These are phyloP conservation scores for Backusella mclennaniae DNA, from an alignment of 192 early-diverging fungal genomes.

Conservation along the genomic window DNA sequence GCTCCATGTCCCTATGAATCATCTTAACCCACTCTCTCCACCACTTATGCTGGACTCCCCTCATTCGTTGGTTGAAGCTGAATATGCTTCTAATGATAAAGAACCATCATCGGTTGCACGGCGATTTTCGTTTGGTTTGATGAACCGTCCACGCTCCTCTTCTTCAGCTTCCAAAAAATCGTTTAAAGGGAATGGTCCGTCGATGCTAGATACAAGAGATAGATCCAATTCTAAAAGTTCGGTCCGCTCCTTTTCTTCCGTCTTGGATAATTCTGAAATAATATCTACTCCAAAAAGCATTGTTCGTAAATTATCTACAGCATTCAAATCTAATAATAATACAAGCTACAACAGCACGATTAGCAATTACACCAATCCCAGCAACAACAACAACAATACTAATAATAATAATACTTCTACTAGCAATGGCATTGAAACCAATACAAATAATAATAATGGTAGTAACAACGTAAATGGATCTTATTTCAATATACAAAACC, in stretches of 20 bases:
- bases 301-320: slow-evolving; percentile 32
- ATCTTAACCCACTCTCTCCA: slow-evolving; percentile 48
- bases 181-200: slow-evolving; percentile 14
- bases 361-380: slow-evolving; percentile 22
- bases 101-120: not conserved
- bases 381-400: not conserved
- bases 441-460: not conserved
- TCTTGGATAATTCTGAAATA: slow-evolving; percentile 10
- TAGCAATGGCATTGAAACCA: too few species aligned
- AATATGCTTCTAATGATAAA: not conserved
- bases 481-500: not conserved
- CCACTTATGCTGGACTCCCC: slow-evolving; percentile 2
- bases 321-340: slow-evolving; percentile 19
- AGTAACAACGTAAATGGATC: not conserved
- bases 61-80: not conserved
- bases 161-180: slow-evolving; percentile 34
- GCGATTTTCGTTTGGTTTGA: slow-evolving; percentile 29
- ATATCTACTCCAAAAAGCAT: slow-evolving; percentile 25
- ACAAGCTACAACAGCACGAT: not conserved
- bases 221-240: slow-evolving; percentile 34
- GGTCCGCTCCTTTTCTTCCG: slow-evolving; percentile 23
- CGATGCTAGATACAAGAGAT: slow-evolving; percentile 9
- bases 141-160: slow-evolving; percentile 26
- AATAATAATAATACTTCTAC: too few species aligned
- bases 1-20: slow-evolving; percentile 53